These are phyloP conservation scores for Citeromyces matritensis DNA, from an alignment of 805 yeast species.

Conservation along the genomic window DNA sequence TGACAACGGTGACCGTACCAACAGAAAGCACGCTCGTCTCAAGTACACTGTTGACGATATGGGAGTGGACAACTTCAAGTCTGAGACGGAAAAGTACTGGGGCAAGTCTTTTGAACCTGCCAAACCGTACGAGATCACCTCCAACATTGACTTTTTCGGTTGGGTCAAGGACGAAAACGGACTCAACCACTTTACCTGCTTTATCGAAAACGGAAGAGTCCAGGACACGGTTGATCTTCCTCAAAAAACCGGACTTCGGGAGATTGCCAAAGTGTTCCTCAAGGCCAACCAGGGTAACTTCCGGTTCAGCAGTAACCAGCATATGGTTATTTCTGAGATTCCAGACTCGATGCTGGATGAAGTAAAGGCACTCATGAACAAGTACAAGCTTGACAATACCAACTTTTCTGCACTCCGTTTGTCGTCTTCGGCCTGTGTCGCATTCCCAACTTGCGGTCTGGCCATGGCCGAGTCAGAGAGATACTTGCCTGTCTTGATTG, in stretches of 20 bases:
- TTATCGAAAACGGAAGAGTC: slow-evolving; percentile 92
- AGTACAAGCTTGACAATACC: slow-evolving; percentile 74
- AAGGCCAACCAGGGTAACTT: slow-evolving; percentile 62
- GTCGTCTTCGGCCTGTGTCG: slow-evolving; percentile 93
- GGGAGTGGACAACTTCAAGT: slow-evolving; percentile 75
- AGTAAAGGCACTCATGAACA: slow-evolving; percentile 47
- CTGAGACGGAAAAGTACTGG: slow-evolving; percentile 69
- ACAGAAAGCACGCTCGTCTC: slow-evolving; percentile 95
- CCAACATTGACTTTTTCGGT: slow-evolving; percentile 85
- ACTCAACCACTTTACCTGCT: slow-evolving; percentile 80
- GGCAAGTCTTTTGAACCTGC: slow-evolving; percentile 65
- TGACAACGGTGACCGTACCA: slow-evolving; percentile 87
- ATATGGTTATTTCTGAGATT: slow-evolving; percentile 61
- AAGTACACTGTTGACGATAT: slow-evolving; percentile 92
- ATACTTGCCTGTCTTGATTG: slow-evolving; percentile 67
- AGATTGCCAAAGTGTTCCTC: slow-evolving; percentile 57
- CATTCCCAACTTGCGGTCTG: slow-evolving; percentile 95
- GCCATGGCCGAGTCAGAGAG: slow-evolving; percentile 99
- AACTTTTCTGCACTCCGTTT: slow-evolving; percentile 73
- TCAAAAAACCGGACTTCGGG: slow-evolving; percentile 75
- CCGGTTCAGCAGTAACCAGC: slow-evolving; percentile 94
- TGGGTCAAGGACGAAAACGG: slow-evolving; percentile 85
- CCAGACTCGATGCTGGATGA: slow-evolving; percentile 49
- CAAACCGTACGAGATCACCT: slow-evolving; percentile 60
- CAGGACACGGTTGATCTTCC: slow-evolving; percentile 86